Base-by-base conservation (phyloP, 2,329 filamentous ascomycete genomes). In the Ascochyta pisi region DNA sequence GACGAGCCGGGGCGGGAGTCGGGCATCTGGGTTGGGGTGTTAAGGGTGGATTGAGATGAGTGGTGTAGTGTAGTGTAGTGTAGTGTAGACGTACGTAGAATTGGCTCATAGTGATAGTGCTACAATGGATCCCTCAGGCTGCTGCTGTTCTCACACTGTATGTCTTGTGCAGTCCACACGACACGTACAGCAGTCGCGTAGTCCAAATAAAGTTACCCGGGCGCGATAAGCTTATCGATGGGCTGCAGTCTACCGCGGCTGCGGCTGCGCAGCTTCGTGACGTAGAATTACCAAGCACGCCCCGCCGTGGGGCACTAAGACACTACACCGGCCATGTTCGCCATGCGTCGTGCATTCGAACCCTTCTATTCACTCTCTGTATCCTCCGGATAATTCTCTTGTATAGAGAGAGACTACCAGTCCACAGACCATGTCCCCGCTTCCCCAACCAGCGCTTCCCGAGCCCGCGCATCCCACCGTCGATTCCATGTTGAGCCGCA, bases 401-500 rank as follows among this genome's bases (percentile, higher is more conserved):
- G 33, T 5, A 33, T 5, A 7, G 29, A 33, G 31, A 15, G 8
- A 12, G 33, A 15, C 15, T 16, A 6, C 15, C 12, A 6, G 3
- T n/a, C 6, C 33, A 19, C 19, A 35, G 50, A 64, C 51, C 57
- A 77, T 76, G 70, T 67, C 70, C 57, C 62, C 54, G 54, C 62
- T 67, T 10, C 73, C 75, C 22, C 68, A 70, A 49, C 81, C 81
- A 42, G 76, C 78, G 50, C 79, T 87, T 49, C 86, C 86, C 26
- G 79, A 81, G 62, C 85, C 86, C 47, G 83, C 83, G 34, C 84
- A 87, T 73, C 75, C 81, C 54, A 78, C 83, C 60, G 76, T 84
- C 65, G 85, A 88, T 71, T 86, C 85, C 34, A 91, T 92, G 86
- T 81, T 95, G 68, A 86, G 87, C 65, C 82, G 85, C 56, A 91